Evolutionary conservation across 345 rosid genomes (phyloP), one percentile per base, ranked within the genome.

Genomic region (Lepidium aucheri): DNA sequence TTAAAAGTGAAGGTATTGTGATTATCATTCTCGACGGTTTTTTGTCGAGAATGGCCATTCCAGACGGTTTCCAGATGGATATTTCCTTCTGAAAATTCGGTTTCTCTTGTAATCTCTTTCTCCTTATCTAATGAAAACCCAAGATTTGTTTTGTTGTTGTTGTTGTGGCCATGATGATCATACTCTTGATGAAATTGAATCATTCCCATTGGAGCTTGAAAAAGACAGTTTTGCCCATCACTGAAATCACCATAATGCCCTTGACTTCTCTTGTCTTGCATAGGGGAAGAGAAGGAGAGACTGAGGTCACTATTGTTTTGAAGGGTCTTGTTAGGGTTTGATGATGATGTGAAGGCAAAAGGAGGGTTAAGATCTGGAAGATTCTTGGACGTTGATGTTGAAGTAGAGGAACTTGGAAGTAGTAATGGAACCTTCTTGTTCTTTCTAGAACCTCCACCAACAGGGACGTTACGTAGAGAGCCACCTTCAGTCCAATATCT

Each of bases 401-500:
- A 32, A 43, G n/a, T n/a, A n/a, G 72, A 58, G 9, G 67, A 42
- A 64, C 55, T 46, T 38, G 65, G 72, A 50, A 57, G 67, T 40
- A 32, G 41, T 57, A 42, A 50, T 1, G 76, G 67, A 44, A 52
- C 50, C 72, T 73, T 73, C 76, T 73, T 73, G 67, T 51, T 65
- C 72, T 73, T 73, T 42, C 76, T 65, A 42, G 76, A 73, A 24
- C 76, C 76, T 32, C 76, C 76, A 5, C 76, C 76, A 1, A 73
- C 76, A 15, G 76, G 76, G 43, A 73, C 72, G 40, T 73, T 73
- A 59, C 76, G 76, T 26, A 73, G 76, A 65, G 76, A 65, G 13
- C 76, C 76, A 65, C 76, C 76, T 22, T 65, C 76, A 40, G 76
- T 73, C 76, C 76, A 73, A 35, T 73, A 73, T 59, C 76, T 73